Conservation (phyloP, 1,284 basidiomycete genomes). For the Lentinus polychrous region DNA sequence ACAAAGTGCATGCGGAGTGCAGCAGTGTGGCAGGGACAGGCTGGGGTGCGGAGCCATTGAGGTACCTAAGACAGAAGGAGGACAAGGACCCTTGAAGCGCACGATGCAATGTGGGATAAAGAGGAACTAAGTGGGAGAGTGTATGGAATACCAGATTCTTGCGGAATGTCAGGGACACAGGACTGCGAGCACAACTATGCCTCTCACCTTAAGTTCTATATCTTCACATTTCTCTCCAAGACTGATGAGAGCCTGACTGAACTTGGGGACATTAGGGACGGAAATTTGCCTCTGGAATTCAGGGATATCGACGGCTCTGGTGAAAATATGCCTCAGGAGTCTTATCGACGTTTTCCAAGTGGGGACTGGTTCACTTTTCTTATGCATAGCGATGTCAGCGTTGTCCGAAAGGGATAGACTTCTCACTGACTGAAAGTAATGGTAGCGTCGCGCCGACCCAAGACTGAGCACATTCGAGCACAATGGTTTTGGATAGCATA, state of each 20-base stretch:
- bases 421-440: conserved; percentile 55
- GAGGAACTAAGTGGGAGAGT: conserved; percentile 47
- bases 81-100: conserved; percentile 44
- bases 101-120: conserved; percentile 62
- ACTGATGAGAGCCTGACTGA: conserved; percentile 47
- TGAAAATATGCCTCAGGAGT: conserved; percentile 55
- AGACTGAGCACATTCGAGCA: conserved; percentile 63
- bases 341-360: conserved; percentile 52
- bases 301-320: conserved; percentile 44
- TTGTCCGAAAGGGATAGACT: conserved; percentile 16
- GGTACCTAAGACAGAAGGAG: conserved; percentile 41
- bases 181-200: neutral
- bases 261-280: conserved; percentile 64
- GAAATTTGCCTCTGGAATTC: conserved; percentile 76
- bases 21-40: conserved; percentile 36
- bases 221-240: conserved; percentile 47
- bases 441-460: conserved; percentile 64
- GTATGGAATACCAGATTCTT: conserved; percentile 48
- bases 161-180: neutral
- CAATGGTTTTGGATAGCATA: conserved; percentile 43
- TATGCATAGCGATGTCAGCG: conserved; percentile 18
- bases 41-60: conserved; percentile 46
- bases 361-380: conserved; percentile 63
- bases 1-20: conserved; percentile 46
- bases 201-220: conserved; percentile 44